Conservation (phyloP, 1,284 basidiomycete species). For the Melampsora medusae region DNA sequence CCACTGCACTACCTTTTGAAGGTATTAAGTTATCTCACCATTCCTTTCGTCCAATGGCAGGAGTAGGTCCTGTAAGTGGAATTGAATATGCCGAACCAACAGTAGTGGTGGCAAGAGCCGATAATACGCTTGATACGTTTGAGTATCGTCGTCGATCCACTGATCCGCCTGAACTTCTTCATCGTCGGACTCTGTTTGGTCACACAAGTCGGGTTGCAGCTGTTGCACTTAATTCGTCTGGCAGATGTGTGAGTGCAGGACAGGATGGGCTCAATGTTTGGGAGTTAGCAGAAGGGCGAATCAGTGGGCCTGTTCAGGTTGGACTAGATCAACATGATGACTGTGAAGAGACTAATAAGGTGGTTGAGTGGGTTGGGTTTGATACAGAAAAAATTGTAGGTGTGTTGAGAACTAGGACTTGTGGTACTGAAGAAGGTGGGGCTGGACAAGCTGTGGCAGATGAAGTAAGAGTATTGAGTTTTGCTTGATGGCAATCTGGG, state of each 20-base stretch:
- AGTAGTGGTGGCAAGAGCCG: slow-evolving; percentile 26
- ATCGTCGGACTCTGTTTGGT: slow-evolving; percentile 13
- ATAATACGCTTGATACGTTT: slow-evolving; percentile 40
- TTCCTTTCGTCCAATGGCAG: slow-evolving; percentile 3
- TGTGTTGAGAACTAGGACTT: neutral
- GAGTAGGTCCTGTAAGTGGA: slow-evolving; percentile 1
- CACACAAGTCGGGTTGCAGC: slow-evolving; percentile 23
- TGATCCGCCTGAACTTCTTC: neutral
- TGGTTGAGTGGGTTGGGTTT: slow-evolving; percentile 24
- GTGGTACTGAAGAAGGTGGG: neutral
- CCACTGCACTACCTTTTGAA: neutral
- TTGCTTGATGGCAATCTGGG: slow-evolving; percentile 1
- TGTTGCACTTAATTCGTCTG: slow-evolving; percentile 12
- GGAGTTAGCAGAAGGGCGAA: slow-evolving; percentile 8
- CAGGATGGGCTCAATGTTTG: slow-evolving; percentile 33
- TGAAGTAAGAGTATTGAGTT: slow-evolving; percentile 30
- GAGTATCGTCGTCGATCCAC: neutral
- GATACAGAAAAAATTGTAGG: slow-evolving; percentile 41
- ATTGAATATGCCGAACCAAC: slow-evolving; percentile 31
- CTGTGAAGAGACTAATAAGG: neutral
- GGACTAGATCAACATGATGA: neutral
- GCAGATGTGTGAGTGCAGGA: slow-evolving; percentile 31
- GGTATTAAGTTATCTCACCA: no score
- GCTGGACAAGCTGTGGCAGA: neutral
- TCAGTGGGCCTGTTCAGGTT: slow-evolving; percentile 1